phyloP scores from a whole-genome alignment of 257 asterid species.

The Nicotiana sylvestris region DNA sequence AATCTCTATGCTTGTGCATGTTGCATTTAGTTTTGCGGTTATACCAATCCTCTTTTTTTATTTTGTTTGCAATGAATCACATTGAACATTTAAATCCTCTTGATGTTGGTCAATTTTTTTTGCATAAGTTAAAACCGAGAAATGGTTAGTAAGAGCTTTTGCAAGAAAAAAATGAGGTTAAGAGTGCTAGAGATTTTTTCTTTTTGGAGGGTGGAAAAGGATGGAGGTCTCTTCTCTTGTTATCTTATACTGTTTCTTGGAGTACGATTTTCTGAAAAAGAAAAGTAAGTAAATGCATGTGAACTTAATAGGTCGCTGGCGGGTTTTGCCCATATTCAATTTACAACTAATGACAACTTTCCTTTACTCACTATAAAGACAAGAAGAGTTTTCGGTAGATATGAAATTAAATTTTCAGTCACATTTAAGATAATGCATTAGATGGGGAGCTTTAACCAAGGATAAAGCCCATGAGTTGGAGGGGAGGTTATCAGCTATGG shows the following conservation, averaged over 20 bases:
- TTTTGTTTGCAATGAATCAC: not conserved
- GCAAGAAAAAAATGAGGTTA: not conserved
- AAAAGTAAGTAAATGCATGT: not conserved
- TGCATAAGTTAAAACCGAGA: not conserved
- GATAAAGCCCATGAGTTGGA: too few relatives aligned
- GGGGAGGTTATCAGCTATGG: too few relatives aligned
- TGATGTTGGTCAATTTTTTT: not conserved
- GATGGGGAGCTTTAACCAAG: too few relatives aligned
- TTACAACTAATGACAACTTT: not conserved
- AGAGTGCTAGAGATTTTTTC: not conserved
- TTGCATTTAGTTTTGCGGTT: not conserved
- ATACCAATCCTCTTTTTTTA: not conserved
- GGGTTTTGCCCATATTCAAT: not conserved
- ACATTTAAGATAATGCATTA: not conserved
- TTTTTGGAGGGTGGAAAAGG: not conserved
- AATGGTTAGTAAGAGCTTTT: not conserved
- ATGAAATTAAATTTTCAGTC: not conserved
- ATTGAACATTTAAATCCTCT: not conserved
- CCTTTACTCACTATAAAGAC: not conserved
- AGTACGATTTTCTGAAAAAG: not conserved
- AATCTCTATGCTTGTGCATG: not conserved
- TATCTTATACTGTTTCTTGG: not conserved
- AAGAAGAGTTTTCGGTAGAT: not conserved
- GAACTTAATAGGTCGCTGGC: not conserved
- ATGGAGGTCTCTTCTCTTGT: not conserved